Conservation (phyloP, 306 rosid species). For the Argentina anserina region DNA sequence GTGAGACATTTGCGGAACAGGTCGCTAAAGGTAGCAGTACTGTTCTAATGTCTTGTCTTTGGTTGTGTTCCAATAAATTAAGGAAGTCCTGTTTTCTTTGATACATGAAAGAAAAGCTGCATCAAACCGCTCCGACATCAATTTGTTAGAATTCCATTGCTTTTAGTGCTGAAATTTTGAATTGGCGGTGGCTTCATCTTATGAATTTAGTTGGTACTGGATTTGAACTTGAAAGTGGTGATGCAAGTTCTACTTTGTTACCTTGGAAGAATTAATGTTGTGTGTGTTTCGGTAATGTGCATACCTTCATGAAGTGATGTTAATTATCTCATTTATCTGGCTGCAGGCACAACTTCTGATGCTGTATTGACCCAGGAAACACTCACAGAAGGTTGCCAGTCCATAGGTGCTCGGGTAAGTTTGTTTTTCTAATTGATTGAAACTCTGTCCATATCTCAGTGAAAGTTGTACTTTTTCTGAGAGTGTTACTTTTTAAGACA, state of each 20-base stretch:
- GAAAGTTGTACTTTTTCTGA: not conserved
- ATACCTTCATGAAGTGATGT: slow-evolving; percentile 11
- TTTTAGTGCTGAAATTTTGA: not conserved
- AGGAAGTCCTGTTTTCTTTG: not conserved
- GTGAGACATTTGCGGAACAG: slow-evolving; percentile 79
- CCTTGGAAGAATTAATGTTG: not conserved
- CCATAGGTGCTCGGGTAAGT: slow-evolving; percentile 71
- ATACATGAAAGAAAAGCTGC: too few relatives aligned
- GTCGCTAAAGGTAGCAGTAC: slow-evolving; percentile 49
- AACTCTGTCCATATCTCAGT: not conserved
- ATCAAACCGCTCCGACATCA: too few relatives aligned
- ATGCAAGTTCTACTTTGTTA: not conserved
- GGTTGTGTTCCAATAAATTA: not conserved
- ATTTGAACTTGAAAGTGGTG: not conserved
- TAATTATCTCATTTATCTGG: slow-evolving; percentile 26
- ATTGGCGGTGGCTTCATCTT: not conserved
- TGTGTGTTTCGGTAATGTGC: not conserved
- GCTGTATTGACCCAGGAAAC: slow-evolving; percentile 84
- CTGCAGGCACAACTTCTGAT: slow-evolving; percentile 87
- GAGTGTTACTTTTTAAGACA: not conserved
- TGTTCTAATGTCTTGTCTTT: not conserved
- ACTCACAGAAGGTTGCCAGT: slow-evolving; percentile 79
- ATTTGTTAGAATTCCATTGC: not conserved
- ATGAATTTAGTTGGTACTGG: not conserved
- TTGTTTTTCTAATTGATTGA: not conserved